Evolutionary conservation across 208 protist species (phyloP), one percentile per base, ranked within the genome.

Genomic region (Balamuthia mandrillaris): DNA sequence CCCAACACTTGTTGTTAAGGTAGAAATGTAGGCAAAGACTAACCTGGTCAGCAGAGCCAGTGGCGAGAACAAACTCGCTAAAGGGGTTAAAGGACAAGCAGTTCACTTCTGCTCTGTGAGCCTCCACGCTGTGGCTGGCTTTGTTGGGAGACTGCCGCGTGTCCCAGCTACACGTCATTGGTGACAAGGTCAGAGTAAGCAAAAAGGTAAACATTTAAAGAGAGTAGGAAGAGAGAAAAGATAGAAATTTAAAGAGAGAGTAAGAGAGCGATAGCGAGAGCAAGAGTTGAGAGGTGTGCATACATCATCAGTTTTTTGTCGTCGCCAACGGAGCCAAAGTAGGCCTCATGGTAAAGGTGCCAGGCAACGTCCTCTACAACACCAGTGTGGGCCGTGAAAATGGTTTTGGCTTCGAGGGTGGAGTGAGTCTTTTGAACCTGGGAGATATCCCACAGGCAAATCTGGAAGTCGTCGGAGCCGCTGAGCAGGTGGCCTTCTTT

Each of bases 361-460:
- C 95, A 99, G 27, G 85, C 89, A 21, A 98, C 97, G 85, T 98
- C 97, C 77, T 97, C 95, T 0, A 98, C 95, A 16, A 94, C 89
- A 24, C 44, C 68, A 33, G 33, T 56, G 31, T 85, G 56, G 41
- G 49, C 24, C 35, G 24, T 29, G 81, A 51, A 86, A 21, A 86
- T 49, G 41, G 2, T 63, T 37, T n/a, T 79, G 42, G 81, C 47
- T n/a, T 86, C 81, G 35, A 86, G 81, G 10, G 49, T 83, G 3
- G 77, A 45, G 77, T 86, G 58, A 35, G 63, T 86, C 47, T 86
- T 77, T 58, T 84, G 65, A 7, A 58, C 78, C 4, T 31, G 35
- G 78, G 33, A 72, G 41, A 98, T 91, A 86, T 98, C 95, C 96
- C 96, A 98, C 72, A 96, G 77, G 88, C 96, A 96, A 3, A 98